phyloP scores from a whole-genome alignment of 305 asterid species.

The Rubia balearica region DNA sequence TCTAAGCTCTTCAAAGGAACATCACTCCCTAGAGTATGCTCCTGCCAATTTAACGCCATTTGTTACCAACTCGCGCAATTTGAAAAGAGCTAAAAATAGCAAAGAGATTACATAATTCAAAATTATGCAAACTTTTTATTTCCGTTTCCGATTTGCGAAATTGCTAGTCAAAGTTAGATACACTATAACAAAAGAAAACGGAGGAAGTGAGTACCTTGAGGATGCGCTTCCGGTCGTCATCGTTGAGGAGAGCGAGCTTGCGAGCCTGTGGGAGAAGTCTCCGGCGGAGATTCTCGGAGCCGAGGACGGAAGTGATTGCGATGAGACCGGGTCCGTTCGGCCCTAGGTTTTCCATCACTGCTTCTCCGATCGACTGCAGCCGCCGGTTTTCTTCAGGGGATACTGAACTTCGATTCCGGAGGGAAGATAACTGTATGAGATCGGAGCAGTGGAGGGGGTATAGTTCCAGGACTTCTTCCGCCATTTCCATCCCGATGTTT shows the following conservation, averaged over 20 bases:
- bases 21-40: slow-evolving; percentile 79
- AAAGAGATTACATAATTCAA: no score
- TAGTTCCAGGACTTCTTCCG: slow-evolving; percentile 28
- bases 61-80: background rate
- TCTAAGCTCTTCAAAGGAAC: slow-evolving; percentile 60
- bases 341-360: slow-evolving; percentile 61
- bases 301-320: slow-evolving; percentile 57
- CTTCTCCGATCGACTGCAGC: slow-evolving; percentile 28
- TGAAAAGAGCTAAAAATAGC: no score
- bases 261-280: slow-evolving; percentile 68
- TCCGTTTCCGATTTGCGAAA: no score
- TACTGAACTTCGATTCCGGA: slow-evolving; percentile 21
- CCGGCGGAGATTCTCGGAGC: slow-evolving; percentile 37
- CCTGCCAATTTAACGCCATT: slow-evolving; percentile 28
- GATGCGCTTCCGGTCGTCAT: slow-evolving; percentile 53
- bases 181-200: no score
- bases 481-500: slow-evolving; percentile 32
- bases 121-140: no score
- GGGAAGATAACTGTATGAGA: slow-evolving; percentile 41
- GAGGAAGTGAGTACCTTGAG: slow-evolving; percentile 49
- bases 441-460: slow-evolving; percentile 56
- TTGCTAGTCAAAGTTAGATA: no score
- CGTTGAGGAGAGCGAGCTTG: slow-evolving; percentile 56
- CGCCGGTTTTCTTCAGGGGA: slow-evolving; percentile 34
- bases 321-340: slow-evolving; percentile 77